Evolutionary conservation across 2,329 filamentous ascomycete genomes (phyloP), one percentile per base, ranked within the genome.

Genomic region (Didymella pomorum): DNA sequence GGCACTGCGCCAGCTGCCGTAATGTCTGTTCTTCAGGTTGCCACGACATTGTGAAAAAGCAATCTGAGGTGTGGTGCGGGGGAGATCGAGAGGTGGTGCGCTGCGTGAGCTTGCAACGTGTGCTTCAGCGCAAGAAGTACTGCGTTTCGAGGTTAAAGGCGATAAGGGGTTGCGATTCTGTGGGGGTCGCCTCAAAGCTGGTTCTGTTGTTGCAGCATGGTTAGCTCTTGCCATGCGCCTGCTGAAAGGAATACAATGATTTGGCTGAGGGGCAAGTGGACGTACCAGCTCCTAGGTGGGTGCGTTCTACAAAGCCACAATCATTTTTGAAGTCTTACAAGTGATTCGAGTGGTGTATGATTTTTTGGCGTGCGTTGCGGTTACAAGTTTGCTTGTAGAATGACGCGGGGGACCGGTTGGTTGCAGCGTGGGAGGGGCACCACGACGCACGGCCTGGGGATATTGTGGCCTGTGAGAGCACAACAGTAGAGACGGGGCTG

Each of bases 21-120:
- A 99, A 84, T 77, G 90, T 92, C 83, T 93, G 91, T 72, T 89
- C 87, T 73, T 91, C 84, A 63, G 95, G 95, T 82, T 96, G 91
- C 95, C 95, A 99, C 79, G 89, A 87, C 93, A 97, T 97, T 59
- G 51, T 66, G 61, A 56, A 58, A 58, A 58, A 21, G 62, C 29
- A 56, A 56, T 33, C 31, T 64, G 52, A 43, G 60, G 52, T 60
- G 61, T 53, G 54, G 62, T 63, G 61, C 57, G 60, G 58, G 60
- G 57, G 25, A 26, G 48, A 49, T 35, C 52, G 48, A 52, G 55
- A 42, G 52, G 48, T 56, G 29, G 31, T 60, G 60, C 42, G 56
- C 49, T 55, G 7, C 21, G 51, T 41, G 45, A n/a, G 2, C 37
- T 35, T 20, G 41, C 16, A 21, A 23, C 26, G n/a, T 45, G 9